Evolutionary conservation across 345 rosid genomes (phyloP).

Genomic region (Gossypium bickii): DNA sequence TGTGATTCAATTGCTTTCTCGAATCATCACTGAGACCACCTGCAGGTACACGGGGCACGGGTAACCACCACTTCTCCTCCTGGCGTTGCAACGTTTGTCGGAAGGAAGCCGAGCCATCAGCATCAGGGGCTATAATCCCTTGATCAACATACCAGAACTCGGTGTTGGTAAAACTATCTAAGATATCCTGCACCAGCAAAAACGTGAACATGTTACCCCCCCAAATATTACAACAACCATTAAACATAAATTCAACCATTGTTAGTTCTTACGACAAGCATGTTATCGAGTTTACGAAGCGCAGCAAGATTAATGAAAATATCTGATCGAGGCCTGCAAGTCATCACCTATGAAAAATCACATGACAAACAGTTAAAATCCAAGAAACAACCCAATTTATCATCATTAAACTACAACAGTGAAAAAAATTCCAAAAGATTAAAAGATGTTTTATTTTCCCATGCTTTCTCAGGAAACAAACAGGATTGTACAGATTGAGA

Average conservation of each 20-base stretch:
- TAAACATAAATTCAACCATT: not conserved
- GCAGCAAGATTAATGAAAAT: constrained; percentile 86
- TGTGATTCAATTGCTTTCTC: constrained; percentile 70
- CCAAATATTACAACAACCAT: not conserved
- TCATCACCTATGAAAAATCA: constrained; percentile 62
- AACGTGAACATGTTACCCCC: not conserved
- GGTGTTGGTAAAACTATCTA: constrained; percentile 63
- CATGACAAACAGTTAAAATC: not conserved
- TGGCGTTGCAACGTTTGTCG: constrained; percentile 72
- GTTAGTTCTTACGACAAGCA: constrained; percentile 76
- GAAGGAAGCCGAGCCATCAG: constrained; percentile 84
- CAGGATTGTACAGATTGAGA: not conserved
- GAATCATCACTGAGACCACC: constrained; percentile 74
- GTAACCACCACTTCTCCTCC: constrained; percentile 99
- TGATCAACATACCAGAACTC: constrained; percentile 98
- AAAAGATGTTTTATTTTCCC: not conserved
- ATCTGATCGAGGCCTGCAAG: constrained; percentile 88
- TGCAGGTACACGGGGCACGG: constrained; percentile 86
- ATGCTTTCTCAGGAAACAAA: not conserved
- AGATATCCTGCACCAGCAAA: constrained; percentile 50
- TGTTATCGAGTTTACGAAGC: constrained; percentile 74
- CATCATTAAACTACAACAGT: not conserved
- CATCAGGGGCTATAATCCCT: constrained; percentile 73
- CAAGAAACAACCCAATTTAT: not conserved
- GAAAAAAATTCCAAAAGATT: not conserved